Base-by-base conservation (phyloP, 805 yeast species). In the Lipomyces kockii region DNA sequence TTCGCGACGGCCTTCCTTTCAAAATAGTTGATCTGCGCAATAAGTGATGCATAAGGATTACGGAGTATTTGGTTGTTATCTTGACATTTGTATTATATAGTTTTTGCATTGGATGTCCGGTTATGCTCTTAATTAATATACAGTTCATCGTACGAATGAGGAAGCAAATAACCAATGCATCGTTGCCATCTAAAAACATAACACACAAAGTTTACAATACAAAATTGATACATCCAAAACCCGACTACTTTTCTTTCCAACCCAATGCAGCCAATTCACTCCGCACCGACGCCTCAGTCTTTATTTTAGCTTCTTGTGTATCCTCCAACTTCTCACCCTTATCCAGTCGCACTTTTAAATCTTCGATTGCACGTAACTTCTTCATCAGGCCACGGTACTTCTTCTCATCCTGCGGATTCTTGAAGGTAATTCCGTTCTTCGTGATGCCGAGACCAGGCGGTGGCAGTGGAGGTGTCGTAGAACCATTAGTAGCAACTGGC, bases 291-390 rank as follows among this genome's bases (percentile, higher is more conserved):
- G 83, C 87, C 81, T 95, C 99, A 60, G 97, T 92, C 69, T 87
- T 84, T 72, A 95, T 94, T 80, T 95, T 95, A 77, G 91, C 83
- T 54, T 91, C 81, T 82, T 95, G 99, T 39, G 98, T 95, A 74
- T 89, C 97, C 80, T 95, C 99, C 73, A 95, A 84, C 69, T 87
- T 83, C 71, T 92, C 97, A 60, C 94, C 97, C 64, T 81, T 83
- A 8, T 89, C 90, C 80, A 91, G 92, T 78, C 94, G 91, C 83
- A 86, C 85, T 79, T 93, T 93, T 75, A 95, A 84, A 63, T 87
- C 87, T 78, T 93, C 97, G 74, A 95, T 95, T n/a, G 99, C 98
- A 76, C 98, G 86, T 71, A 94, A 84, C 80, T 95, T 95, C 82
- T 95, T 95, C 79, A 93, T 84, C 77, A 95, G 83, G 39, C 95